Percentiles rank a stretch among this genome's conserved stretches.
Evolutionary conservation across 441 rosid genomes (phyloP).

Genomic region (Capsella rubella): DNA sequence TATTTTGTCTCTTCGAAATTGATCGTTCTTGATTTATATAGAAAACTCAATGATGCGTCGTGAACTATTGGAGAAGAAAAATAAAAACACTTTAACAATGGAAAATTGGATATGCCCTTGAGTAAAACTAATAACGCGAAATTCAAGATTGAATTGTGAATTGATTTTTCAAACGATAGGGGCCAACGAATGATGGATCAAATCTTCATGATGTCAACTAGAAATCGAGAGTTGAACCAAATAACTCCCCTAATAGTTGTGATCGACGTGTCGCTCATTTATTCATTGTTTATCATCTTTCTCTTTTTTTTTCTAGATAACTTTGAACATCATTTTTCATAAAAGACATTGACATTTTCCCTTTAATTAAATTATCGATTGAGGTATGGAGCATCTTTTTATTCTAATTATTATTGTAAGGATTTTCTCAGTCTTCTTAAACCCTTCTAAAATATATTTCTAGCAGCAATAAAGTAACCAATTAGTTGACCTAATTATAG

Average conservation of each 20-base stretch:
- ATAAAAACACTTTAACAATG: neutral
- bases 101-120: neutral
- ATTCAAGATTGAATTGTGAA: constrained; percentile 38
- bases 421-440: neutral
- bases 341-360: constrained; percentile 32
- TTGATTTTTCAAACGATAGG: constrained; percentile 40
- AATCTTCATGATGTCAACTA: constrained; percentile 47
- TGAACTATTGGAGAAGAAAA: too few species aligned
- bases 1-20: neutral
- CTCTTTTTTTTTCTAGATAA: neutral
- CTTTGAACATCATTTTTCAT: constrained; percentile 26
- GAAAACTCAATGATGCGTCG: too few species aligned
- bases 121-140: neutral
- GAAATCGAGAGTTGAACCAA: constrained; percentile 34
- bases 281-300: constrained; percentile 1
- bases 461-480: neutral
- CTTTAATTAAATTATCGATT: constrained; percentile 17
- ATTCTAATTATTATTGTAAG: neutral
- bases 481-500: constrained; percentile 28
- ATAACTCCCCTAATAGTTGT: constrained; percentile 35
- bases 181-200: constrained; percentile 45
- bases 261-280: constrained; percentile 37
- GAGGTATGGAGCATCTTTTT: constrained; percentile 17
- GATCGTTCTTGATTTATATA: too few species aligned
- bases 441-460: neutral